A percentile compares a stretch with the other conserved stretches of the same genome.
Conservation (phyloP, 1,139 yeast species). For the Scheffersomyces illinoinensis region DNA sequence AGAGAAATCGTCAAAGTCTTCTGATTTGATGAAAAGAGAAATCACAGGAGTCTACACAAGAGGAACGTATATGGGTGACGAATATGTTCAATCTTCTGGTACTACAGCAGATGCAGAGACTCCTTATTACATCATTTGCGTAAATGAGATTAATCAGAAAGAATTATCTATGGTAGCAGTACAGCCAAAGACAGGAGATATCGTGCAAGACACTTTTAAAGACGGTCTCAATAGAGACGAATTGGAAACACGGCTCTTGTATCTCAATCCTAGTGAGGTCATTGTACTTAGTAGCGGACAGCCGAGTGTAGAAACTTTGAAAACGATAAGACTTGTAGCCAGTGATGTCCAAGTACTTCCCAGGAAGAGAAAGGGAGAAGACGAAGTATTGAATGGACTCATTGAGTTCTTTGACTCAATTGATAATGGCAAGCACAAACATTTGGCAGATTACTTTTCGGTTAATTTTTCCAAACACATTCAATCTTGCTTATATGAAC, state of each 20-base stretch:
- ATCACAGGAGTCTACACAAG: constrained; percentile 75
- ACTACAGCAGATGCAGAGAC: constrained; percentile 17
- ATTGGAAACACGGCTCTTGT: constrained; percentile 71
- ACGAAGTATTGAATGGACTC: constrained; percentile 15
- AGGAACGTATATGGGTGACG: constrained; percentile 80
- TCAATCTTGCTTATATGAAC: constrained; percentile 46
- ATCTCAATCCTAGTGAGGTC: constrained; percentile 73
- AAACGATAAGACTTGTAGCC: constrained; percentile 16
- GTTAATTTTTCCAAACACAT: constrained; percentile 23
- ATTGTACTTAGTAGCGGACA: constrained; percentile 46
- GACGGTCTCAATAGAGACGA: constrained; percentile 57
- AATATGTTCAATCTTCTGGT: constrained; percentile 23
- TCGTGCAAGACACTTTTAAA: constrained; percentile 65
- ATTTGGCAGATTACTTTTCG: constrained; percentile 25
- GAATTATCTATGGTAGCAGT: constrained; percentile 59
- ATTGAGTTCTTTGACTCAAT: constrained; percentile 12
- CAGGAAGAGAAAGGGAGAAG: constrained; percentile 4
- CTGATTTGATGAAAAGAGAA: constrained; percentile 64
- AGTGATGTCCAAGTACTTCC: constrained; percentile 13
- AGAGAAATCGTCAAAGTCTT: constrained; percentile 40
- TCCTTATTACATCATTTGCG: constrained; percentile 33
- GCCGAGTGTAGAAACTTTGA: constrained; percentile 29
- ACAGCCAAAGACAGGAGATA: constrained; percentile 77
- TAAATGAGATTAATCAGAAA: constrained; percentile 19
- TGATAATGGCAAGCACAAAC: constrained; percentile 11